phyloP scores from a whole-genome alignment of 2,329 filamentous ascomycete species.

The Parafenestella ontariensis region DNA sequence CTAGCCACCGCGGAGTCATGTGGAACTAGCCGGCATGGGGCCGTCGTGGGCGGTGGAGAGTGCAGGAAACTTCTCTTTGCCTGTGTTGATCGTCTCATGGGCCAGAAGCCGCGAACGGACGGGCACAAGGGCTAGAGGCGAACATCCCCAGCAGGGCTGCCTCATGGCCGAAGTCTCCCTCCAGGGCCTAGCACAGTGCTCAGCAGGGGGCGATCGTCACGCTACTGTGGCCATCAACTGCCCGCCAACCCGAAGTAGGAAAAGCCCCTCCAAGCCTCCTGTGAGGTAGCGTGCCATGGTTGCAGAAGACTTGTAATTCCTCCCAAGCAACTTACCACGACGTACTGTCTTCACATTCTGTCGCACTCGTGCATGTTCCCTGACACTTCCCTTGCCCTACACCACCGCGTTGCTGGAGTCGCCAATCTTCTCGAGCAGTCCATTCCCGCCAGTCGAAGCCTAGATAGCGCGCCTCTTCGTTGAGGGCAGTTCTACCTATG shows the following conservation, averaged over 20 bases:
- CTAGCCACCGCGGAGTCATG: constrained; percentile 28
- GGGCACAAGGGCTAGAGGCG: constrained; percentile 34
- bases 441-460: constrained; percentile 19
- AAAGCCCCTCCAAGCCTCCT: constrained; percentile 33
- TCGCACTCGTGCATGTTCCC: constrained; percentile 34
- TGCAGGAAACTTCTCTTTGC: constrained; percentile 18
- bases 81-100: constrained; percentile 47
- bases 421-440: constrained; percentile 28
- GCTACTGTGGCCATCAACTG: constrained; percentile 37
- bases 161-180: constrained; percentile 25
- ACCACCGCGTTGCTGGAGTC: constrained; percentile 17
- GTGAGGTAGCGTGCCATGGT: constrained; percentile 38
- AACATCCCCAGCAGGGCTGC: constrained; percentile 40
- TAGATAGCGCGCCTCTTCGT: constrained; percentile 31
- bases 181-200: constrained; percentile 27
- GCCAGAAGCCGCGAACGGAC: constrained; percentile 41
- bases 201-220: constrained; percentile 42
- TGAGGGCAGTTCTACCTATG: constrained; percentile 34
- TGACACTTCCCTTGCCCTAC: not conserved
- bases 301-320: constrained; percentile 32
- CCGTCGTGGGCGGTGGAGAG: constrained; percentile 27
- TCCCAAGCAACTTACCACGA: constrained; percentile 27
- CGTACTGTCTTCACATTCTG: constrained; percentile 23
- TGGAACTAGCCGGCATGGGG: constrained; percentile 34
- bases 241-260: constrained; percentile 33